phyloP scores from a whole-genome alignment of 192 early-diverging fungal genomes.

The Rhizoclosmatium globosum region DNA sequence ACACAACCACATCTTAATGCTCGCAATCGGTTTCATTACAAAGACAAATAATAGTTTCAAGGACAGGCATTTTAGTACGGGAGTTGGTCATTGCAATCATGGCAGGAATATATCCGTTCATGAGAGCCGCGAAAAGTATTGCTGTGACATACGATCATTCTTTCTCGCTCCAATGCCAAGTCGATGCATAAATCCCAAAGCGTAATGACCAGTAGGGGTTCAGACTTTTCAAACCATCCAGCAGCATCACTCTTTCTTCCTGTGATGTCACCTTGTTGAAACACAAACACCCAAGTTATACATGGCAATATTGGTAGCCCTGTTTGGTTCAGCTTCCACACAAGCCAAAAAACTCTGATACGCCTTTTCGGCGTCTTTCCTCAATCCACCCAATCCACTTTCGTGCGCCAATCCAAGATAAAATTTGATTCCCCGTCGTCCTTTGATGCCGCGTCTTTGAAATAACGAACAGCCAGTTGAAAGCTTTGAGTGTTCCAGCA shows the following conservation, averaged over 20 bases:
- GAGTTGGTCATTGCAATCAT: neutral
- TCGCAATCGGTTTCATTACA: neutral
- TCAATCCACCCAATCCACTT: neutral
- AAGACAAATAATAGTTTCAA: neutral
- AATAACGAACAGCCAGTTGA: neutral
- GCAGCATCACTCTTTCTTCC: neutral
- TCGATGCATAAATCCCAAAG: neutral
- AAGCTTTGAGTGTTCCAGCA: neutral
- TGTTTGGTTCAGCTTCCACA: neutral
- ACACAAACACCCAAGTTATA: neutral
- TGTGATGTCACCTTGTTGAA: neutral
- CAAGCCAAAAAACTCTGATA: conserved; percentile 1
- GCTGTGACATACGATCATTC: neutral
- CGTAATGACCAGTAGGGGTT: neutral
- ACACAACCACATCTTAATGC: too few relatives aligned
- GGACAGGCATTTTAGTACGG: neutral
- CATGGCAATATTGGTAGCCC: neutral
- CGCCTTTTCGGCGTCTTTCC: neutral
- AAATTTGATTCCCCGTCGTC: neutral
- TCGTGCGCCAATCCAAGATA: neutral
- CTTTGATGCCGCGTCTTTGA: neutral
- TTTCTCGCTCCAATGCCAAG: neutral
- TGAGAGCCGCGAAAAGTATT: neutral
- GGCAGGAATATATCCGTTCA: neutral
- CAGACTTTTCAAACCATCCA: neutral